Percentiles rank a stretch among this genome's conserved stretches.
Conservation (phyloP, 345 rosid species). For the Balakata baccata region DNA sequence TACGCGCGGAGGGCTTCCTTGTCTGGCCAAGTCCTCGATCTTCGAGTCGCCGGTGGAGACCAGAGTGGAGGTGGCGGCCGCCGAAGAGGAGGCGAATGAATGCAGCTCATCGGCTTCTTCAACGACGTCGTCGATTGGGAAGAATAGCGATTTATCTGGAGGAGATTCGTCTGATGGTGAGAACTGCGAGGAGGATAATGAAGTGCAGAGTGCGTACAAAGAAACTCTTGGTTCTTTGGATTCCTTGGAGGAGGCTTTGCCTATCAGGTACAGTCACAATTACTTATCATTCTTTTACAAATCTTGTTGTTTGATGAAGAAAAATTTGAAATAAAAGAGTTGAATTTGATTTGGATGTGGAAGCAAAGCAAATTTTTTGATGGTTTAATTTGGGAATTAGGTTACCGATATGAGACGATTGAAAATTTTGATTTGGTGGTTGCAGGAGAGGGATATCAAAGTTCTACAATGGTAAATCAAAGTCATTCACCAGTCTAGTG, state of each 20-base stretch:
- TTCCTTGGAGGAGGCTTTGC: conserved; percentile 24
- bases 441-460: conserved; percentile 80
- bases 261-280: conserved; percentile 18
- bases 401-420: no score
- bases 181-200: conserved; percentile 21
- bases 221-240: conserved; percentile 26
- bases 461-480: conserved; percentile 79
- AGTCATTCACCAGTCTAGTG: conserved; percentile 60
- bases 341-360: no score
- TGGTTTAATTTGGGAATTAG: not conserved
- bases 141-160: conserved; percentile 23
- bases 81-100: conserved; percentile 13
- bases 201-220: conserved; percentile 29
- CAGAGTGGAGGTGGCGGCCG: not conserved
- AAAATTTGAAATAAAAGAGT: no score
- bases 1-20: not conserved
- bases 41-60: not conserved
- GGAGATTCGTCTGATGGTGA: conserved; percentile 11
- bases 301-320: no score
- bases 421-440: not conserved
- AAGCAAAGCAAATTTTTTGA: no score
- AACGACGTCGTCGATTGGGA: conserved; percentile 27
- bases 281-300: no score
- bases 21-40: not conserved
- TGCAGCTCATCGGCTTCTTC: conserved; percentile 24